phyloP scores from a whole-genome alignment of 257 asterid genomes.

The Salvia miltiorrhiza region DNA sequence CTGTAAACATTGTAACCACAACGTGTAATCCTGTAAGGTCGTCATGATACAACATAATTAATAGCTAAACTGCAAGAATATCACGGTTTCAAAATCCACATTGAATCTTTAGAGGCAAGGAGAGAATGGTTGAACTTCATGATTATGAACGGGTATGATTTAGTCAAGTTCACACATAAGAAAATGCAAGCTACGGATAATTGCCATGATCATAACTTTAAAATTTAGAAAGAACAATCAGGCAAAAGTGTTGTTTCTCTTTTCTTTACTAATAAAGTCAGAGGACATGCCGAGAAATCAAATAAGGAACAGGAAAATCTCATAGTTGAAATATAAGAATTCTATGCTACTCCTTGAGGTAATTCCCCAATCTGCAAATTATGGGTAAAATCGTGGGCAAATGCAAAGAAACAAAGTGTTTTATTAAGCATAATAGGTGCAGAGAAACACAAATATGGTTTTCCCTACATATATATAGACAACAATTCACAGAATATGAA shows the following conservation, averaged over 20 bases:
- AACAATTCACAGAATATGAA: too few species aligned
- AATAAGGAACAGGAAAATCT: neutral
- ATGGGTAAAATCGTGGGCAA: neutral
- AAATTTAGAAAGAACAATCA: neutral
- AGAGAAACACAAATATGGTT: too few species aligned
- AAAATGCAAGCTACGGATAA: neutral
- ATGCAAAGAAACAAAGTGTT: neutral
- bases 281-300: neutral
- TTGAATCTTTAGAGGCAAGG: neutral
- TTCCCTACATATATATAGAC: too few species aligned
- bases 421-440: too few species aligned
- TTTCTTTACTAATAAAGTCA: neutral
- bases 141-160: neutral
- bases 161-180: neutral
- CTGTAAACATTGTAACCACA: constrained; percentile 76
- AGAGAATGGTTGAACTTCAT: neutral
- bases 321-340: neutral
- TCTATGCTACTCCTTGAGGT: neutral
- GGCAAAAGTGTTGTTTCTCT: neutral
- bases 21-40: constrained; percentile 76
- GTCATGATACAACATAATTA: constrained; percentile 11
- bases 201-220: neutral
- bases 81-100: neutral
- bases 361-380: too few species aligned
- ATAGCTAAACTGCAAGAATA: neutral